Percentiles rank a stretch among this genome's conserved stretches.
Evolutionary conservation across 257 asterid genomes (phyloP).

Genomic region (Rauvolfia tetraphylla): DNA sequence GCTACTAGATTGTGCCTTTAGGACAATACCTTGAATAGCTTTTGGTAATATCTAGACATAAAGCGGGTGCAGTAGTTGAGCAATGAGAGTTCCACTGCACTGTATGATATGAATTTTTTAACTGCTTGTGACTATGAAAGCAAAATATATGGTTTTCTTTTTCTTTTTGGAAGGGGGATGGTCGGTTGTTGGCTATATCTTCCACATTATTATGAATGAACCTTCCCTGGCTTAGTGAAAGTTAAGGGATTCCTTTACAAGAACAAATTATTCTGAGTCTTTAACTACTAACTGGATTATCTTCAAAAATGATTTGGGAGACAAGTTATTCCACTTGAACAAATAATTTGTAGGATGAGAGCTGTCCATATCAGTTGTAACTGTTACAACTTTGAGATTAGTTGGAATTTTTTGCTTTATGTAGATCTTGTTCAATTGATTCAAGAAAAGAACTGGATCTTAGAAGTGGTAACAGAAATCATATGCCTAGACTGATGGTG

Average conservation of each 20-base stretch:
- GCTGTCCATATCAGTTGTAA: not conserved
- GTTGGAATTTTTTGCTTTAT: not conserved
- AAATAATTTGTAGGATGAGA: not conserved
- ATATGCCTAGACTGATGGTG: not conserved
- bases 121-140: not conserved
- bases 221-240: not conserved
- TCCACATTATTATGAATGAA: not conserved
- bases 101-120: not conserved
- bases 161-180: not conserved
- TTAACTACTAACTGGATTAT: not conserved
- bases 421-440: not conserved
- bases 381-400: not conserved
- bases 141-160: not conserved
- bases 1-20: not conserved
- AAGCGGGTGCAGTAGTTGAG: slow-evolving; percentile 4
- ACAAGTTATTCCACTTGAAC: not conserved
- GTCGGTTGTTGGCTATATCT: not conserved
- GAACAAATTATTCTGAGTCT: not conserved
- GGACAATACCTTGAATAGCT: not conserved
- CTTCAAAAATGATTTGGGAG: not conserved
- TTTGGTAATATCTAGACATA: not conserved
- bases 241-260: not conserved
- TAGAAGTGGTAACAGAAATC: not conserved
- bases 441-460: not conserved
- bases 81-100: slow-evolving; percentile 6